phyloP scores from a whole-genome alignment of 768 basidiomycete genomes.

The Suillus subluteus region DNA sequence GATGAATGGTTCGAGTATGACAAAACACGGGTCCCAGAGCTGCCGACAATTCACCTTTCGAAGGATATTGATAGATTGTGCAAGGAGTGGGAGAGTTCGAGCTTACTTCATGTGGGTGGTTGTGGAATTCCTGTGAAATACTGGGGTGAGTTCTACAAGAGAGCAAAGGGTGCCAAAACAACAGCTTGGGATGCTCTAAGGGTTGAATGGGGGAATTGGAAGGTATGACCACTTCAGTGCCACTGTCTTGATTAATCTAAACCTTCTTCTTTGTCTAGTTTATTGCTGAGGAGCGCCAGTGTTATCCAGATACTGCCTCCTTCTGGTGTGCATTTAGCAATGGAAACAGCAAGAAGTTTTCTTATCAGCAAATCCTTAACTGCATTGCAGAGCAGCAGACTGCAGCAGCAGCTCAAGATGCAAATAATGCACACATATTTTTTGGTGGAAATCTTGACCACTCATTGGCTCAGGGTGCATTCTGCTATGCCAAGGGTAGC shows the following conservation, averaged over 20 bases:
- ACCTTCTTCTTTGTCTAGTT: slow-evolving; percentile 8
- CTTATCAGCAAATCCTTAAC: slow-evolving; percentile 18
- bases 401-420: slow-evolving; percentile 4
- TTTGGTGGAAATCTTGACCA: no score
- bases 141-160: slow-evolving; percentile 23
- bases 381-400: neutral
- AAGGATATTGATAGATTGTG: slow-evolving; percentile 20
- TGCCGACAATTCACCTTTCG: slow-evolving; percentile 10
- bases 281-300: slow-evolving; percentile 16
- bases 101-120: slow-evolving; percentile 14
- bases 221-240: neutral
- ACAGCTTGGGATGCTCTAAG: slow-evolving; percentile 17
- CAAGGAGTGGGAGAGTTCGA: slow-evolving; percentile 20
- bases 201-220: slow-evolving; percentile 19
- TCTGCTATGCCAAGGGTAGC: no score
- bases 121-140: slow-evolving; percentile 18
- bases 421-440: neutral
- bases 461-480: no score
- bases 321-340: slow-evolving; percentile 21
- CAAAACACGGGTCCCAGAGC: neutral
- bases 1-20: neutral
- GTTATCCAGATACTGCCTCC: slow-evolving; percentile 6
- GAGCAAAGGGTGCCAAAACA: slow-evolving; percentile 1
- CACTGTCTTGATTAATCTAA: no score
- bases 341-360: slow-evolving; percentile 8